A percentile compares a stretch with the other conserved stretches of the same genome.
Evolutionary conservation across 2,329 filamentous ascomycete species (phyloP).

Genomic region (Drechslerella stenobrocha): DNA sequence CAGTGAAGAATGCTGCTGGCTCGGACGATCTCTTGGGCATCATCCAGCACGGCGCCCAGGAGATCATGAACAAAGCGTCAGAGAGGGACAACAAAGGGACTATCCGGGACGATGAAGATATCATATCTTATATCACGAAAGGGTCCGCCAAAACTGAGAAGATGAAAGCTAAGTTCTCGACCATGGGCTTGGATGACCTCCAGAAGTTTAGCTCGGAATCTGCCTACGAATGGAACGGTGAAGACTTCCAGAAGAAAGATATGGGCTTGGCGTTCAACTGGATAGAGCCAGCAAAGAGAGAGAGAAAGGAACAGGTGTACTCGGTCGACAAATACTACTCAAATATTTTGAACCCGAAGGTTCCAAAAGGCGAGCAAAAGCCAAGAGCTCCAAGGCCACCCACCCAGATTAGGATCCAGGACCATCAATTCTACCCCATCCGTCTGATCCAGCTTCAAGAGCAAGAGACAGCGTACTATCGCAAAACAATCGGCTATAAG

Average conservation of each 20-base stretch:
- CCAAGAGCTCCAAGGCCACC: constrained; percentile 94
- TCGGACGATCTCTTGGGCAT: constrained; percentile 93
- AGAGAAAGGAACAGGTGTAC: constrained; percentile 96
- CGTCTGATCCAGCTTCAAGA: constrained; percentile 87
- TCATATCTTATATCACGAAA: constrained; percentile 81
- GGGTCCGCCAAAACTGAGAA: constrained; percentile 88
- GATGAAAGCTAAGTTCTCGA: constrained; percentile 92
- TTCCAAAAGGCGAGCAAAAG: constrained; percentile 78
- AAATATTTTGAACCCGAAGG: constrained; percentile 74
- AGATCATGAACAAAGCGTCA: constrained; percentile 76
- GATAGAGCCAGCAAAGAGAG: constrained; percentile 98
- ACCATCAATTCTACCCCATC: constrained; percentile 95
- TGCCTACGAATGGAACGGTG: constrained; percentile 98
- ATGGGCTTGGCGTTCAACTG: constrained; percentile 90
- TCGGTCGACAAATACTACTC: constrained; percentile 99
- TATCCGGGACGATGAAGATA: constrained; percentile 81
- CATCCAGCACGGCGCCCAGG: constrained; percentile 98
- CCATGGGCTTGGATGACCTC: constrained; percentile 91
- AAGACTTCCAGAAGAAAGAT: constrained; percentile 89
- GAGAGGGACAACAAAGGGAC: constrained; percentile 59
- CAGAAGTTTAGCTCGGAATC: constrained; percentile 98
- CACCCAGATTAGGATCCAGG: constrained; percentile 87
- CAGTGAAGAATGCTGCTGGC: constrained; percentile 77
- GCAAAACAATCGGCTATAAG: constrained; percentile 78
- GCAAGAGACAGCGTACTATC: constrained; percentile 90